Conservation (phyloP, 495 filamentous ascomycete species). For the Xylaria cubensis region DNA sequence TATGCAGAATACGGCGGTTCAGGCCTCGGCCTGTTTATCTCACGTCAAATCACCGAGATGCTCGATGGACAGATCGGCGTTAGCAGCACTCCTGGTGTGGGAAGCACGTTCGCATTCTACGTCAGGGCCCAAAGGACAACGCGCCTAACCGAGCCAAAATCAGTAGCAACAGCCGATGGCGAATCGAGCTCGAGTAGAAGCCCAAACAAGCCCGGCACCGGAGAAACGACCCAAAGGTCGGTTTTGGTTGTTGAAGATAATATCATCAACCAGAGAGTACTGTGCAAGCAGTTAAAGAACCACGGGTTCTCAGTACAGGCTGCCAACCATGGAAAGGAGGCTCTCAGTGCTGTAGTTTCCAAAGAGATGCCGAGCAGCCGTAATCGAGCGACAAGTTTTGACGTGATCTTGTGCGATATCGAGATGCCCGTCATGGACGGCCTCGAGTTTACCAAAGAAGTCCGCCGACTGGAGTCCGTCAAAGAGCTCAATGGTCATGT, state of each 20-base stretch:
- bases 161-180: neutral
- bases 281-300: neutral
- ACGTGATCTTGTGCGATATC: neutral
- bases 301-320: neutral
- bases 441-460: neutral
- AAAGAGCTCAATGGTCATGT: neutral
- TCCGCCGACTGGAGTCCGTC: conserved; percentile 36
- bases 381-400: neutral
- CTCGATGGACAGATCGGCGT: neutral
- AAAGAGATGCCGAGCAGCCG: neutral
- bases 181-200: neutral
- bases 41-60: neutral
- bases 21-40: neutral
- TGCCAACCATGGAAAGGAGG: conserved; percentile 3
- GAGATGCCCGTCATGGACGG: conserved; percentile 2
- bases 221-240: neutral
- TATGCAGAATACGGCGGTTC: neutral
- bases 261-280: neutral
- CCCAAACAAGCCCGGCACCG: neutral
- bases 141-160: neutral
- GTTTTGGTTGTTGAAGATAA: neutral
- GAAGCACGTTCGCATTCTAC: neutral
- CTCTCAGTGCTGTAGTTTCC: neutral
- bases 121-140: neutral
- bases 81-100: neutral